Base-by-base conservation (phyloP, 2,329 filamentous ascomycete genomes). In the Trichocomaceae sp. region DNA sequence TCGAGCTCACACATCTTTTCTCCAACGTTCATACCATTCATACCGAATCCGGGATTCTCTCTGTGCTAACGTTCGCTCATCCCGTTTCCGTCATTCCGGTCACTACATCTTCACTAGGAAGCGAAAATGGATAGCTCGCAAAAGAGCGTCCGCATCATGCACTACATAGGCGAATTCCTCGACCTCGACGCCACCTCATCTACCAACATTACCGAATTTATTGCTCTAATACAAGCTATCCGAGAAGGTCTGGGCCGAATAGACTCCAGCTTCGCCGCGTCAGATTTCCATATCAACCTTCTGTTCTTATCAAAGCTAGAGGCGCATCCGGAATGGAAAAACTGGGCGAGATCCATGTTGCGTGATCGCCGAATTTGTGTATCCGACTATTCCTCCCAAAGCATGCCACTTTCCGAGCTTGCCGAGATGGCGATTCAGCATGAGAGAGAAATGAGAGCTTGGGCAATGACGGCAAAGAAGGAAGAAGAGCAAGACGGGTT, bases 161-260 rank as follows among this genome's bases (percentile, higher is more conserved):
- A 66, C 53, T 62, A 65, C 35, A 60, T 66, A 31, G 58, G 62
- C 45, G 64, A 66, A 51, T 62, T 66, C 39, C 55, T 66, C 17
- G 63, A 66, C 35, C 58, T 66, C 29, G 64, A 66, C 55, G 59
- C 60, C 5, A 37, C 56, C 19, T 60, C 63, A 49, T 63, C 61
- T 52, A 59, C 64, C 44, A 59, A 52, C 48, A 59, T 66, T 19
- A 56, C 60, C 47, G 64, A 66, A 52, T 65, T 66, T 35, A 57
- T 65, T 19, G 55, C 61, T 20, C 62, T 66, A 10, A 65, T 66
- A 47, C 56, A 66, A 35, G 64, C 64, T 5, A 59, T 65, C 37
- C 60, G 64, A 9, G 64, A 66, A 39, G 64, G 64, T 17, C 58
- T 66, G 26, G 58, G 57, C 7, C 61, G 61, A 8, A 61, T 66